A percentile compares a stretch with the other conserved stretches of the same genome.
These are phyloP conservation scores for Trichaptum fuscoviolaceum DNA, from an alignment of 768 basidiomycete species.

Conservation along the genomic window DNA sequence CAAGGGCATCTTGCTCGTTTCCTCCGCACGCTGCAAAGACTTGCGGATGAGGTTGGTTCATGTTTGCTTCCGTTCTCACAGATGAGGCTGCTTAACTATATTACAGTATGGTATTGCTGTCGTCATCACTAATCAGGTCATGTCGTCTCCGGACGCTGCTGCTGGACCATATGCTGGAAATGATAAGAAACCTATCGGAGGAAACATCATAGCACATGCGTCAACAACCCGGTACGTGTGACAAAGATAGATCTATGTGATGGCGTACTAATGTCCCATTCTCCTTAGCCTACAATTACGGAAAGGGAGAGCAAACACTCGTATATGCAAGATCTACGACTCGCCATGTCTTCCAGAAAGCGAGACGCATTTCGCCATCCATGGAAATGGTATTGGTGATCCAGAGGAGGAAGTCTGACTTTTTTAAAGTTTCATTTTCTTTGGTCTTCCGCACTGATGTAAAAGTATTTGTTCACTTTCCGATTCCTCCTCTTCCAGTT, in stretches of 20 bases:
- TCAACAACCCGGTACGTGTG: slow-evolving; percentile 84
- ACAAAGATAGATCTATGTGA: not conserved
- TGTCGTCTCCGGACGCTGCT: slow-evolving; percentile 96
- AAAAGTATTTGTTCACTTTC: not conserved
- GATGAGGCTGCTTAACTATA: slow-evolving; percentile 9
- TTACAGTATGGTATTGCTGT: slow-evolving; percentile 93
- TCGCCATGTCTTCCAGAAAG: slow-evolving; percentile 96
- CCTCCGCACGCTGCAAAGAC: slow-evolving; percentile 82
- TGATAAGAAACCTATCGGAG: slow-evolving; percentile 98
- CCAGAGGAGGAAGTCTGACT: slow-evolving; percentile 77
- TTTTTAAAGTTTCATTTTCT: slow-evolving; percentile 1
- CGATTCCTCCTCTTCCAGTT: not conserved
- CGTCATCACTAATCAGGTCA: slow-evolving; percentile 96
- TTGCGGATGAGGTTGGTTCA: slow-evolving; percentile 86
- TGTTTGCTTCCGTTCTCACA: not conserved
- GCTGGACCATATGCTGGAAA: slow-evolving; percentile 85
- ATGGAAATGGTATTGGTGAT: slow-evolving; percentile 86
- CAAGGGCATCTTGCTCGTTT: slow-evolving; percentile 97
- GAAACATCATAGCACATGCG: slow-evolving; percentile 99
- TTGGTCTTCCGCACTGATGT: not conserved
- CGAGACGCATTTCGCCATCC: slow-evolving; percentile 93
- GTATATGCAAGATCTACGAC: slow-evolving; percentile 96
- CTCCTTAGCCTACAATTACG: slow-evolving; percentile 72
- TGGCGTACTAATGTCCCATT: not conserved
- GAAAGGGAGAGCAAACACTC: slow-evolving; percentile 87